Conservation (phyloP, 139 green algal genomes). For the Chlorella sp. region DNA sequence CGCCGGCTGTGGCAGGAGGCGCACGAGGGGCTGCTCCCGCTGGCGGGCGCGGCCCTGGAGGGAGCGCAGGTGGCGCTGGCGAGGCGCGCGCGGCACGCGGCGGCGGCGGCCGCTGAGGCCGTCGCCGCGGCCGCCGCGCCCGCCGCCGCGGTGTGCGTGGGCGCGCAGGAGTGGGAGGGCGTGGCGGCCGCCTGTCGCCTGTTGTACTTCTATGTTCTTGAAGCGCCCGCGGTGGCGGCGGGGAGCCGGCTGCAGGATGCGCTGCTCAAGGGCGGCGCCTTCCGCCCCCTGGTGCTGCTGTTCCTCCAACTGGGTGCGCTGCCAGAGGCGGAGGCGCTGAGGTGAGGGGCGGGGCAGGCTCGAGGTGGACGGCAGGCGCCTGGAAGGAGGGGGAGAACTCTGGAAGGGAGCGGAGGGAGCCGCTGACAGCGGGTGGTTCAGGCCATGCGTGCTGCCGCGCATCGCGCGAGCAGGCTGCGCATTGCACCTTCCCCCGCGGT, state of each 20-base stretch:
- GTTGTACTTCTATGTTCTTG: slow-evolving; percentile 27
- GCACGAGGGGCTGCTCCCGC: slow-evolving; percentile 13
- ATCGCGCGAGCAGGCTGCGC: too few relatives aligned
- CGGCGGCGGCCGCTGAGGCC: background rate
- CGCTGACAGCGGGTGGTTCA: too few relatives aligned
- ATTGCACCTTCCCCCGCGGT: too few relatives aligned
- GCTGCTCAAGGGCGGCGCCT: slow-evolving; percentile 18
- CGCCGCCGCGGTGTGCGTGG: background rate
- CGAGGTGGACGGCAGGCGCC: too few relatives aligned
- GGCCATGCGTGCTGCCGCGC: too few relatives aligned
- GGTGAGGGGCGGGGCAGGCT: background rate
- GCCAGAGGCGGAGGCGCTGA: slow-evolving; percentile 18
- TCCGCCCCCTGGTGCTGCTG: slow-evolving; percentile 33
- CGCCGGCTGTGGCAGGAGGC: slow-evolving; percentile 19
- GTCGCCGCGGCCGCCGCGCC: background rate
- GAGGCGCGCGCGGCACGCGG: background rate
- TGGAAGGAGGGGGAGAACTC: too few relatives aligned
- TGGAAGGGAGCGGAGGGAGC: too few relatives aligned
- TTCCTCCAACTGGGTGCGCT: slow-evolving; percentile 6
- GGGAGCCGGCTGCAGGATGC: slow-evolving; percentile 14
- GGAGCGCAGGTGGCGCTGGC: background rate
- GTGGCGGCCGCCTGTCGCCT: slow-evolving; percentile 11
- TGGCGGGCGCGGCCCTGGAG: slow-evolving; percentile 19
- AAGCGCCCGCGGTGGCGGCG: background rate
- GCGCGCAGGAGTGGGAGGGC: slow-evolving; percentile 7